Base-by-base conservation (phyloP, 169 alveolate species). In the Babesia sp. region DNA sequence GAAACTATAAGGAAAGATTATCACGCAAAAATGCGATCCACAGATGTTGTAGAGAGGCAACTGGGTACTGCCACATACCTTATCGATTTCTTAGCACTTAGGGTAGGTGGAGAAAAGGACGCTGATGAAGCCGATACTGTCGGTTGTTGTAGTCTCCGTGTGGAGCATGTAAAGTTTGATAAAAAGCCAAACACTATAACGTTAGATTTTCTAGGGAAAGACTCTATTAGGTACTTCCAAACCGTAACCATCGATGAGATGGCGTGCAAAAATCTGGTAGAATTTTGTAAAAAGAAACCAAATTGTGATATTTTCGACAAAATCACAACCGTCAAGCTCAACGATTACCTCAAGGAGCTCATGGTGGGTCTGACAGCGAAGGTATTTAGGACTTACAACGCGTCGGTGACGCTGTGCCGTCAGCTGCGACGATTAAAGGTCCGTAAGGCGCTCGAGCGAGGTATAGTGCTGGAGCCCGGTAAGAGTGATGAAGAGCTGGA, bases 111-210 rank as follows among this genome's bases (percentile, higher is more conserved):
- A 50, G 99, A 97, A 90, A 98, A 98, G 89, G 97, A 96, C 56
- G 97, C 95, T 4, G 99, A 97, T 56, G 99, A 97, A 86, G 99
- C 99, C 24, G 99, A 98, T 84, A 98, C 99, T 0, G 99, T 97
- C 39, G 99, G 99, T 42, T 97, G 99, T 91, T 97, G 99, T 87
- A 93, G 99, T 68, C 87, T 98, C 53, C 94, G 99, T 55, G 99
- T 96, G 16, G 99, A 97, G 82, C 99, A 98, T 86, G 85, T 96
- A 39, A 86, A 91, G 71, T 91, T 96, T 45, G 88, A 84, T 44
- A 64, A 69, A 57, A 77, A 59, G 55, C 60, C 84, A 36, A 71
- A 86, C 60, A 75, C 84, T 64, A 60, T 53, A 37, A 79, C 79
- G 45, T 91, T 97, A 44, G 99, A 96, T 87, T 97, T 97, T 87